These are phyloP conservation scores for Botrytis elliptica DNA, from an alignment of 2,329 filamentous ascomycete species.

Conservation along the genomic window DNA sequence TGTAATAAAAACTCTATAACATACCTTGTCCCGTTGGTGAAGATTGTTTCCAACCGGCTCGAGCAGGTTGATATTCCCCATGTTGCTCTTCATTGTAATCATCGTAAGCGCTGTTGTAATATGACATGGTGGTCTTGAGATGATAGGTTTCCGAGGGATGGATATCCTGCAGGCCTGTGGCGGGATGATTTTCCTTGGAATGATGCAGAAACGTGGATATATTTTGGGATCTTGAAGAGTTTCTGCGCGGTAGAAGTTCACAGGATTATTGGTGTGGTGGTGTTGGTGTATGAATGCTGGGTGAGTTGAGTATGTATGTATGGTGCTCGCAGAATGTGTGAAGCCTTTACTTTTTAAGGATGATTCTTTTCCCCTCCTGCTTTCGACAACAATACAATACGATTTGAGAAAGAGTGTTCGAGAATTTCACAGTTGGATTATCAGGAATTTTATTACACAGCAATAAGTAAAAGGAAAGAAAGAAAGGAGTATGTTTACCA, in stretches of 20 bases:
- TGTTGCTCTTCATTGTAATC: not conserved
- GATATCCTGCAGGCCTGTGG: constrained; percentile 7
- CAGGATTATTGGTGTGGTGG: not conserved
- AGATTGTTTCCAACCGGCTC: constrained; percentile 17
- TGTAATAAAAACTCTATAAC: not conserved
- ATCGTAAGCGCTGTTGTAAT: constrained; percentile 5
- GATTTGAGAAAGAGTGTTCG: not conserved
- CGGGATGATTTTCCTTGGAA: not conserved
- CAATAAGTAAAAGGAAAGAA: not conserved
- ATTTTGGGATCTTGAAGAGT: not conserved
- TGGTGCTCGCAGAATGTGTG: not conserved
- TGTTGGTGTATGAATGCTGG: not conserved
- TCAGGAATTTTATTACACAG: not conserved
- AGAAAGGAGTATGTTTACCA: not conserved
- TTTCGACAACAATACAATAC: not conserved
- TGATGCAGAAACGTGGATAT: not conserved
- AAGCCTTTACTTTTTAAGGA: not conserved
- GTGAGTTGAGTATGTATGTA: not conserved
- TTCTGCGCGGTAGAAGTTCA: not conserved
- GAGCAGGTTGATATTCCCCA: constrained; percentile 18
- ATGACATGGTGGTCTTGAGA: constrained; percentile 10
- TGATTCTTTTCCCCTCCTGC: not conserved
- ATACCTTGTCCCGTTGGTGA: constrained; percentile 2
- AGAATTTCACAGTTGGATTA: not conserved
- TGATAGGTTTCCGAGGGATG: not conserved